Percentiles rank a stretch among this genome's conserved stretches.
These are phyloP conservation scores for Camillea tinctor DNA, from an alignment of 2,329 filamentous ascomycete species.

Conservation along the genomic window DNA sequence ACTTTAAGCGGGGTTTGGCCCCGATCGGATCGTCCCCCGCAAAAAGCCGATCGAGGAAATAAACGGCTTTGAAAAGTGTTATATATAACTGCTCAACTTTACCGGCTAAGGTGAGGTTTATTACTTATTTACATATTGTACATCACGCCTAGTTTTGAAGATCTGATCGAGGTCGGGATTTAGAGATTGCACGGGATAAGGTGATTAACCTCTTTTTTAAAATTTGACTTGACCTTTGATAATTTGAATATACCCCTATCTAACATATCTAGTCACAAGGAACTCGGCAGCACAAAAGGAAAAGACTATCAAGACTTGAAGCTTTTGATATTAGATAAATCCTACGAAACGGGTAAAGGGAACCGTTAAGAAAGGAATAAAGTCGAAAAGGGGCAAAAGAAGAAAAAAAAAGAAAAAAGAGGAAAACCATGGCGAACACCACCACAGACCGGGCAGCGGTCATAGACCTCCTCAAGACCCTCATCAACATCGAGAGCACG, in stretches of 20 bases:
- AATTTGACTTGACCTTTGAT: too few species aligned
- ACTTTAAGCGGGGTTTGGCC: background rate
- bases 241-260: too few species aligned
- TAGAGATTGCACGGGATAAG: too few species aligned
- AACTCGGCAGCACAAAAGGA: too few species aligned
- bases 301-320: too few species aligned
- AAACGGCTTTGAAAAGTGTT: background rate
- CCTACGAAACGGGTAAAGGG: too few species aligned
- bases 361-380: background rate
- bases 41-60: background rate
- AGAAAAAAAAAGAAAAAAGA: background rate
- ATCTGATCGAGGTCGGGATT: too few species aligned
- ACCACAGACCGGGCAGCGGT: slow-evolving; percentile 15
- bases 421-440: slow-evolving; percentile 12
- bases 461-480: slow-evolving; percentile 30
- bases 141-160: too few species aligned
- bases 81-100: background rate
- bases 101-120: background rate
- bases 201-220: too few species aligned
- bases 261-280: too few species aligned
- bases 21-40: background rate
- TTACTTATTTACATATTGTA: too few species aligned
- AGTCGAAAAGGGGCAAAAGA: background rate
- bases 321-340: too few species aligned
- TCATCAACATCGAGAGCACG: slow-evolving; percentile 37